Evolutionary conservation across 225 moss, liverwort and hornwort genomes (phyloP).

Genomic region (Physcomitrium patens): DNA sequence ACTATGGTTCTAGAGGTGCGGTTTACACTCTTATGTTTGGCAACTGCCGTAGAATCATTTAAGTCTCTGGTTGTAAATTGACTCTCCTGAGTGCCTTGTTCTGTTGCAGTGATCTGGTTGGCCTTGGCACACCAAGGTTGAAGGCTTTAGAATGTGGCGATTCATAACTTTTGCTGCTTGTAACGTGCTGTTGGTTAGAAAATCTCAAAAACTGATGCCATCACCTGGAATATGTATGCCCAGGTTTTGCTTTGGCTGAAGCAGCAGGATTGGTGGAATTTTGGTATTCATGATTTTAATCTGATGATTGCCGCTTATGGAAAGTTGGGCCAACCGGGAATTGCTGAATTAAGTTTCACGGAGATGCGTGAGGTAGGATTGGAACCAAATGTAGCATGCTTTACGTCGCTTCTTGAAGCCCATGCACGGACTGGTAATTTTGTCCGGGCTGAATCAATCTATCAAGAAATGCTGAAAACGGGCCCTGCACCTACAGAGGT

Average conservation of each 20-base stretch:
- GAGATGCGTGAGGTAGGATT: slow-evolving; percentile 58
- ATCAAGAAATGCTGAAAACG: slow-evolving; percentile 54
- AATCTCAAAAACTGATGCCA: neutral
- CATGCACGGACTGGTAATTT: slow-evolving; percentile 66
- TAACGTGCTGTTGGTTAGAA: neutral
- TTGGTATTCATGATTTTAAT: slow-evolving; percentile 76
- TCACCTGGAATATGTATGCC: neutral
- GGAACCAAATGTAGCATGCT: slow-evolving; percentile 74
- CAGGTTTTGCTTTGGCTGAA: slow-evolving; percentile 82
- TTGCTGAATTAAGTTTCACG: slow-evolving; percentile 65
- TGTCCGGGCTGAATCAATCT: slow-evolving; percentile 60
- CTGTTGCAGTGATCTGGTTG: neutral
- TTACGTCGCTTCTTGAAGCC: slow-evolving; percentile 77
- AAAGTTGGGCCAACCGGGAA: slow-evolving; percentile 66
- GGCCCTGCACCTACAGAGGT: slow-evolving; percentile 78
- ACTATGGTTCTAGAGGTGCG: slow-evolving; percentile 59
- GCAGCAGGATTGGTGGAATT: slow-evolving; percentile 83
- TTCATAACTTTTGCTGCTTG: neutral
- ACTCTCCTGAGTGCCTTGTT: neutral
- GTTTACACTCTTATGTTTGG: neutral
- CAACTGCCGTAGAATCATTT: neutral
- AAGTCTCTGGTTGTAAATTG: neutral
- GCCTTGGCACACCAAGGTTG: neutral
- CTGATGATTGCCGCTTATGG: slow-evolving; percentile 80
- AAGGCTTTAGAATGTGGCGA: neutral